Percentiles rank a stretch among this genome's conserved stretches.
phyloP scores from a whole-genome alignment of 345 rosid genomes.

The Tarenaya hassleriana region DNA sequence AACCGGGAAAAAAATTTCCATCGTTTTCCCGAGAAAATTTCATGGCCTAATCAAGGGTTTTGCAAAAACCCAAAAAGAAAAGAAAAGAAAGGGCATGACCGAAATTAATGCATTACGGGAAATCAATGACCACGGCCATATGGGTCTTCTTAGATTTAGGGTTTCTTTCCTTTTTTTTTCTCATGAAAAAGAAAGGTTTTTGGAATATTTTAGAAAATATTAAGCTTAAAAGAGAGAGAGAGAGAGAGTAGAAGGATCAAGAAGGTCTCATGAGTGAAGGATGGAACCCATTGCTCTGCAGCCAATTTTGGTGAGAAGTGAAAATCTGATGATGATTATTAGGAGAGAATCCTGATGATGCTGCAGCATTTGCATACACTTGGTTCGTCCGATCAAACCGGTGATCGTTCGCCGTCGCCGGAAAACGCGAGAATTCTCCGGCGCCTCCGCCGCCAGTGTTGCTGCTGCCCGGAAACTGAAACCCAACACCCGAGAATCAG shows the following conservation, averaged over 20 bases:
- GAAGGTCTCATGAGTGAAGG: slow-evolving; percentile 35
- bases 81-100: slow-evolving; percentile 11
- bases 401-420: slow-evolving; percentile 32
- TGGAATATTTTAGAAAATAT: too few relatives aligned
- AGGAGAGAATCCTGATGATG: slow-evolving; percentile 99
- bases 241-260: slow-evolving; percentile 5
- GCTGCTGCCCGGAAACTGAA: slow-evolving; percentile 58
- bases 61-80: not conserved
- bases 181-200: slow-evolving; percentile 4
- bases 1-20: not conserved
- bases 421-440: slow-evolving; percentile 49
- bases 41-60: slow-evolving; percentile 3
- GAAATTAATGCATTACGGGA: slow-evolving; percentile 1
- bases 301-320: slow-evolving; percentile 31
- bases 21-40: not conserved
- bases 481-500: not conserved
- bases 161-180: not conserved
- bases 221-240: too few relatives aligned
- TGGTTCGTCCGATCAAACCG: slow-evolving; percentile 35
- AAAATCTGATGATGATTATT: slow-evolving; percentile 38
- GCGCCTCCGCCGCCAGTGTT: slow-evolving; percentile 41
- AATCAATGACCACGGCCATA: too few relatives aligned
- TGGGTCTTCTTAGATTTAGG: not conserved
- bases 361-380: slow-evolving; percentile 89
- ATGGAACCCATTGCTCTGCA: slow-evolving; percentile 31